phyloP scores from a whole-genome alignment of 306 rosid species.

The Fragaria vesca region DNA sequence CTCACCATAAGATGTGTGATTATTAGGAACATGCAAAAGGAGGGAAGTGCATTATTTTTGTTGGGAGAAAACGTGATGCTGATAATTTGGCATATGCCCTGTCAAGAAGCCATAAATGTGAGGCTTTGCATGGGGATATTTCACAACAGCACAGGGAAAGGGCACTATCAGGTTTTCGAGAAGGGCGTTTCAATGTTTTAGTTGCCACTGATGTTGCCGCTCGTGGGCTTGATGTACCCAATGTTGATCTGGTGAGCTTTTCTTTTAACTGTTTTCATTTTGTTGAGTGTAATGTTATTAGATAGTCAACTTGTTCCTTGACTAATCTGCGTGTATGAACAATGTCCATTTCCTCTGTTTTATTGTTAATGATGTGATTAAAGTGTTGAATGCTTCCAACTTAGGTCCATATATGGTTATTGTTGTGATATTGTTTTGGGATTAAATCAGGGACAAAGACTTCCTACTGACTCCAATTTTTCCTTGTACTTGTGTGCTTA shows the following conservation, averaged over 20 bases:
- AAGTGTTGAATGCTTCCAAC: not conserved
- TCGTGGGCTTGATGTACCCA: constrained; percentile 96
- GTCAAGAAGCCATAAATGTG: constrained; percentile 61
- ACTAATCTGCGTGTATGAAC: not conserved
- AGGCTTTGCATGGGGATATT: constrained; percentile 98
- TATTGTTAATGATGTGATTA: not conserved
- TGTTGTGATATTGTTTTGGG: not conserved
- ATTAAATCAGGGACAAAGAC: not conserved
- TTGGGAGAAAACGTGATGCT: constrained; percentile 97
- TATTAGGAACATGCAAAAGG: constrained; percentile 90
- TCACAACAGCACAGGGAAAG: constrained; percentile 89
- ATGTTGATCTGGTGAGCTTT: constrained; percentile 89
- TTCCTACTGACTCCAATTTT: not conserved
- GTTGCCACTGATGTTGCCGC: constrained; percentile 98
- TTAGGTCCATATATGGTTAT: not conserved
- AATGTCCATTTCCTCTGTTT: not conserved
- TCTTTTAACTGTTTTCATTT: constrained; percentile 7
- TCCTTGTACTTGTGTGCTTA: constrained; percentile 19
- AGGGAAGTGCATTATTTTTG: constrained; percentile 93
- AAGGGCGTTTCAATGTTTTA: constrained; percentile 73
- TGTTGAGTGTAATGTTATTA: not conserved
- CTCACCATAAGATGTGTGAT: constrained; percentile 25
- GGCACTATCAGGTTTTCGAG: constrained; percentile 85
- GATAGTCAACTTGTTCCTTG: not conserved
- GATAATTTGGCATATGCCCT: constrained; percentile 80